Base-by-base conservation (phyloP, 179 eudicot species). In the Dionaea muscipula region DNA sequence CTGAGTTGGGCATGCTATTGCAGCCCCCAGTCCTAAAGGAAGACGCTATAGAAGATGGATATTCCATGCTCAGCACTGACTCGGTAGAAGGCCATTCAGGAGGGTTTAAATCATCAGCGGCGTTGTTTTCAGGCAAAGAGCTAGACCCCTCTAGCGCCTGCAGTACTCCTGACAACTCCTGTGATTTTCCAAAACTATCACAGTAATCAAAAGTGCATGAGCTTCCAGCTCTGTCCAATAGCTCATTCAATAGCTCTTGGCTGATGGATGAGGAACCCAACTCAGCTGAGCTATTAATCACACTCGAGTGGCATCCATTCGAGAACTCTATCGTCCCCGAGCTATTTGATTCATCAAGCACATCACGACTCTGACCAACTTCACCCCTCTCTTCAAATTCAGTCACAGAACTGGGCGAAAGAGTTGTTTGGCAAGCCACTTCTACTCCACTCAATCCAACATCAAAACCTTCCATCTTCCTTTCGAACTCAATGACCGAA, bases 41-140 rank as follows among this genome's bases (percentile, higher is more conserved):
- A 35, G 95, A 83, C 44, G 83, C 72, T 47, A 81, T 62, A 21
- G 96, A 93, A 63, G 96, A 84, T 10, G 83, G 78, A 61, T 81
- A 82, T 17, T 81, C 96, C 56, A 74, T 64, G 65, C 95, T 88
- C 76, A 78, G 61, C 1, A 66, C 72, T 26, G 99, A 91, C 74
- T 78, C 85, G 20, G 72, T 74, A 8, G 94, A 88, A n/a, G 47
- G 69, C 95, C 95, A 84, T 55, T 79, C 86, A 4, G 79, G 70
- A 20, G 57, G 71, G 61, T 69, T 87, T n/a, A 71, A 66, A 46
- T 79, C 83, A 66, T 74, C 70, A 23, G 62, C 61, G 46, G 78
- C 82, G n/a, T 70, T 40, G 48, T 75, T 74, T 58, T 71, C 93
- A 53, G 67, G 70, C 28, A 62, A 74, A 43, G 64, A 75, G 66